Percentiles rank a stretch among this genome's conserved stretches.
Evolutionary conservation across 306 rosid species (phyloP).

Genomic region (Malus domestica): ASM211411v1 NC_041799.1:10900001-10900500

Average conservation of each 20-base stretch:
- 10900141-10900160: too few relatives aligned
- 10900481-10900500: not conserved
- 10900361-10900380: not conserved
- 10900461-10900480: not conserved
- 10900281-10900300: constrained; percentile 26
- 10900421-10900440: not conserved
- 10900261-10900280: constrained; percentile 32
- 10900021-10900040: too few relatives aligned
- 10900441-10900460: not conserved
- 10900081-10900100: constrained; percentile 18
- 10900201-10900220: too few relatives aligned
- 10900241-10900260: too few relatives aligned
- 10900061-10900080: constrained; percentile 17
- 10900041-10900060: not conserved
- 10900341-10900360: not conserved
- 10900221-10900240: too few relatives aligned
- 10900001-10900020: too few relatives aligned
- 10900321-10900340: constrained; percentile 18
- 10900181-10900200: too few relatives aligned
- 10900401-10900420: too few relatives aligned
- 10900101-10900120: not conserved
- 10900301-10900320: constrained; percentile 16
- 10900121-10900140: too few relatives aligned
- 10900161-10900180: too few relatives aligned
- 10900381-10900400: too few relatives aligned